phyloP scores from a whole-genome alignment of 352 stramenopile genomes.

The Globisporangium perplexum region DNA sequence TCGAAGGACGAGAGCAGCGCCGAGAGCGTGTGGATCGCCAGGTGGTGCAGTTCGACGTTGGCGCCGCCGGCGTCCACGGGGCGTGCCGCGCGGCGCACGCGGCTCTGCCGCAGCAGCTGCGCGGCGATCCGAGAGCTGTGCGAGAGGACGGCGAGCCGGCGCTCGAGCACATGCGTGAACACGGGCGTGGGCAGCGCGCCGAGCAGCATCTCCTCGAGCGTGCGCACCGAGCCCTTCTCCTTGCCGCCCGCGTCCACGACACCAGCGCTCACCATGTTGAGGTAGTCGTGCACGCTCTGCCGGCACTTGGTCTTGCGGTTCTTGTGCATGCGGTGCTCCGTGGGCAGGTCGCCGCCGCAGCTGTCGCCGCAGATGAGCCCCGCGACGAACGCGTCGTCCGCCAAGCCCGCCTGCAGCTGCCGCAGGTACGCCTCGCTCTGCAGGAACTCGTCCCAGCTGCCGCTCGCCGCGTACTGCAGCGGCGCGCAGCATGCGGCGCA shows the following conservation, averaged over 20 bases:
- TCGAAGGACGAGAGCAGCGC: slow-evolving; percentile 71
- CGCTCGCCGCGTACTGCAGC: slow-evolving; percentile 60
- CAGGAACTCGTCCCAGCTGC: slow-evolving; percentile 81
- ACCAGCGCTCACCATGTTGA: slow-evolving; percentile 80
- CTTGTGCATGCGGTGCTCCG: slow-evolving; percentile 83
- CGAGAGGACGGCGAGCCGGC: slow-evolving; percentile 73
- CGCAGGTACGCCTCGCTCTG: slow-evolving; percentile 72
- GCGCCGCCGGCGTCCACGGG: slow-evolving; percentile 25
- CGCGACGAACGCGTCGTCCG: slow-evolving; percentile 76
- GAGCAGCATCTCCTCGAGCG: slow-evolving; percentile 80
- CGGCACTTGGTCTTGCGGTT: slow-evolving; percentile 78
- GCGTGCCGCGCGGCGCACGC: slow-evolving; percentile 28
- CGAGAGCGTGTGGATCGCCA: slow-evolving; percentile 77
- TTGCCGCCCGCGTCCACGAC: slow-evolving; percentile 64
- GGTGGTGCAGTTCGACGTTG: slow-evolving; percentile 73
- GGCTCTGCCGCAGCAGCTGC: slow-evolving; percentile 46
- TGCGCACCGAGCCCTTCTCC: slow-evolving; percentile 69
- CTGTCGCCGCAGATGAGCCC: slow-evolving; percentile 74
- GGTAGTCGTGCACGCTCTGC: slow-evolving; percentile 73
- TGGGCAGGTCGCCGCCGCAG: slow-evolving; percentile 64
- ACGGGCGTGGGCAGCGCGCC: slow-evolving; percentile 67
- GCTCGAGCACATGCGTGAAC: slow-evolving; percentile 73
- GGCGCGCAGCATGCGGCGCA: slow-evolving; percentile 74
- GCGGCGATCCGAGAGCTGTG: slow-evolving; percentile 68
- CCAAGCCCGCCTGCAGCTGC: slow-evolving; percentile 66